A percentile compares a stretch with the other conserved stretches of the same genome.
phyloP scores from a whole-genome alignment of 805 yeast species.

The Wickerhamomyces bisporus region DNA sequence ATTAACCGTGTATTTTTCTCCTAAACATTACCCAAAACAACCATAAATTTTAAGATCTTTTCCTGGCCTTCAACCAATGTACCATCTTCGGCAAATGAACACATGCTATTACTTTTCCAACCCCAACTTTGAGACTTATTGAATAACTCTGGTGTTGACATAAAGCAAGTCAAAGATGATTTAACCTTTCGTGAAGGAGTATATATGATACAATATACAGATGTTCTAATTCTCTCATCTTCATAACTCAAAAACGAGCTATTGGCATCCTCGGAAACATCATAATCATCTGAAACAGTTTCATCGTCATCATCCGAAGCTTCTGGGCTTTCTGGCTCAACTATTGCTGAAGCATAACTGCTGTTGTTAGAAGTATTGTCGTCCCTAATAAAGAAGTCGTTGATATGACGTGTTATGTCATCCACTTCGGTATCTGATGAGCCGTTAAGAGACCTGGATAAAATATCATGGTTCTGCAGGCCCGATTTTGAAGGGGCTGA shows the following conservation, averaged over 20 bases:
- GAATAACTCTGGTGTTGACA: constrained; percentile 51
- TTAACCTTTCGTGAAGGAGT: constrained; percentile 45
- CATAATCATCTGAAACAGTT: constrained; percentile 16
- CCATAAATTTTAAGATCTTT: constrained; percentile 42
- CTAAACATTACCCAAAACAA: constrained; percentile 36
- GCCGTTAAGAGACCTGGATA: constrained; percentile 8
- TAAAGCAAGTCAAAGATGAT: constrained; percentile 44
- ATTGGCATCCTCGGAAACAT: constrained; percentile 8
- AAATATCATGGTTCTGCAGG: constrained; percentile 34
- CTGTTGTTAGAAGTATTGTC: neutral
- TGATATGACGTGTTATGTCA: constrained; percentile 5
- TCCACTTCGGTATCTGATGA: constrained; percentile 4
- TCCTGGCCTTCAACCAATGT: constrained; percentile 39
- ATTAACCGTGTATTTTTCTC: neutral
- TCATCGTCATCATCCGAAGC: constrained; percentile 21
- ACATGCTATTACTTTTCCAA: constrained; percentile 53
- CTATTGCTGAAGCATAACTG: neutral
- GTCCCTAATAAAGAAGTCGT: constrained; percentile 7
- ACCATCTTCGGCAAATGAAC: constrained; percentile 45
- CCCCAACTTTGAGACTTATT: constrained; percentile 57
- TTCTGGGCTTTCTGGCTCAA: constrained; percentile 21
- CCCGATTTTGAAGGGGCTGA: constrained; percentile 36
- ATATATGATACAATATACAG: constrained; percentile 48
- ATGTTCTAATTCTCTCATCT: constrained; percentile 40
- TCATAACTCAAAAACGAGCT: constrained; percentile 35